Evolutionary conservation across 371 early-diverging fungal species (phyloP), one percentile per base, ranked within the genome.

Genomic region (Sanchytrium tribonematis): DNA sequence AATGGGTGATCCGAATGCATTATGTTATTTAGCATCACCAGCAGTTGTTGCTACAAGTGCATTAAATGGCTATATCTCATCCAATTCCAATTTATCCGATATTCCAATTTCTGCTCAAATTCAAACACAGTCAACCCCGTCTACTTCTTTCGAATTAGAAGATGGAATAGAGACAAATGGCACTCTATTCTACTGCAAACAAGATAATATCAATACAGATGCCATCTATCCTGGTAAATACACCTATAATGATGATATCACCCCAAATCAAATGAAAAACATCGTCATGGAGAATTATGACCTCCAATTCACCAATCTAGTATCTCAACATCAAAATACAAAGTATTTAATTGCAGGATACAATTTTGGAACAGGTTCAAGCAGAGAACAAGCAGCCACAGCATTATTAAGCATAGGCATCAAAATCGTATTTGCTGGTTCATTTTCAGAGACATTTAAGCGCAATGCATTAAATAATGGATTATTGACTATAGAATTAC

Each of bases 221-320:
- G 96, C 89, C 65, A 93, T 93, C 69, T 95, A 93, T 73, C 90
- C 93, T 0, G 93, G 93, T 30, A 90, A 89, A 73, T 93, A 92
- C 79, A 94, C 93, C 12, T 94, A 94, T 77, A 84, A 88, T 72
- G 93, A 93, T 71, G 90, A 91, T 73, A 83, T 95, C 77, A 83
- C 87, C 0, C 79, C 83, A 1, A 87, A 86, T 31, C 81, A 84
- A 30, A 94, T 94, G 95, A 85, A 84, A 66, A 79, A 85, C 73
- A 90, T 92, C 0, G 93, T 87, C 28, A 95, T 95, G 95, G 91
- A 93, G 75, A 95, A 95, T 76, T 95, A 93, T 72, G 95, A 95
- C 73, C 85, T 88, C 30, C 78, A 82, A 12, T 95, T 95, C 76
- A 81, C 84, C 30, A 75, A 78, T 31, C 71, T 81, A 30, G 84